Base-by-base conservation (phyloP, 2,329 filamentous ascomycete genomes). In the Chaetomiaceae sp. region DNA sequence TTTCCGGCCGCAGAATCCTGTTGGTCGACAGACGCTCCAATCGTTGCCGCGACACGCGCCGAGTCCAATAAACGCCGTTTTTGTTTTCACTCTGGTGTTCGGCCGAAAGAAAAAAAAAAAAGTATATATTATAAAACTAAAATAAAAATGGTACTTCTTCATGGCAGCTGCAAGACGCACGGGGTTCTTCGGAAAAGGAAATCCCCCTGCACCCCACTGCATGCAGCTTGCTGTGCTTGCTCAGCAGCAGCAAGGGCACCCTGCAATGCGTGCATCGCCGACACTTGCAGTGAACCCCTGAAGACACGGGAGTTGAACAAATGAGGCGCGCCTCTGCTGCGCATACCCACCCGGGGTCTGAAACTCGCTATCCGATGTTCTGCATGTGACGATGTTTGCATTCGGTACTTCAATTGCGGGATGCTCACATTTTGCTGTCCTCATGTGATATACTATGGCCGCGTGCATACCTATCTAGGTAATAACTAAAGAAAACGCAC, bases 31-130 rank as follows among this genome's bases (percentile, higher is more conserved):
- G 30, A 48, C 46, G 36, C 46, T 30, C 46, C 46, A 48, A 33
- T 48, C 16, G 36, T 43, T n/a, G 30, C 48, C 48, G 48, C 48
- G 40, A 51, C 44, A 51, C 30, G 44, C 48, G 48, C 48, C 20
- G 25, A 18, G n/a, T n/a, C n/a, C n/a, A n/a, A n/a, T 44, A 13
- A 18, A 30, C 38, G 33, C 23, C 29, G 16, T n/a, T n/a, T n/a
- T n/a, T n/a, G n/a, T n/a, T n/a, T n/a, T n/a, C n/a, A n/a, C n/a
- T n/a, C n/a, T n/a, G n/a, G n/a, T n/a, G n/a, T n/a, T n/a, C n/a
- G n/a, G n/a, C n/a, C n/a, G n/a, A n/a, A n/a, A n/a, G n/a, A n/a
- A n/a, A n/a, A n/a, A n/a, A n/a, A n/a, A n/a, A n/a, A n/a, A n/a
- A n/a, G n/a, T n/a, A n/a, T n/a, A n/a, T n/a, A n/a, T n/a, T n/a